Conservation (phyloP, 192 early-diverging fungal species). For the Coemansia sp. region DNA sequence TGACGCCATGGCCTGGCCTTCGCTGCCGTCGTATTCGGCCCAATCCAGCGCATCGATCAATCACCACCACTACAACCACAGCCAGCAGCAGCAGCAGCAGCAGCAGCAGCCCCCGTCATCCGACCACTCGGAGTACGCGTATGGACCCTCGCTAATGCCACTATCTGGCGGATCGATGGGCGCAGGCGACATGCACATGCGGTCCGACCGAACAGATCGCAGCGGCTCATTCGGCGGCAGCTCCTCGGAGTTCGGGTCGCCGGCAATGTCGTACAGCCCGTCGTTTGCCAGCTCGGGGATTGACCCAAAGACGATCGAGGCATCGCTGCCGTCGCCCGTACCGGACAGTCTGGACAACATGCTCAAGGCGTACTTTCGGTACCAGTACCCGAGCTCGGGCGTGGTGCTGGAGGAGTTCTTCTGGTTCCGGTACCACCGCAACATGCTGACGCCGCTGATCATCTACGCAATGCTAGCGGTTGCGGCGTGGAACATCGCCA, state of each 20-base stretch:
- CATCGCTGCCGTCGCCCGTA: conserved; percentile 27
- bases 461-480: conserved; percentile 53
- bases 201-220: conserved; percentile 23
- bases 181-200: not conserved
- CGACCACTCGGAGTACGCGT: conserved; percentile 2
- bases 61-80: not conserved
- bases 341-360: conserved; percentile 51
- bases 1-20: conserved; percentile 18
- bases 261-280: conserved; percentile 32
- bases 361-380: conserved; percentile 53
- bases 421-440: conserved; percentile 49
- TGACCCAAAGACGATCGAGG: conserved; percentile 42
- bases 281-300: conserved; percentile 21
- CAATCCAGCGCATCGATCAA: conserved; percentile 4
- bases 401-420: conserved; percentile 52
- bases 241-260: conserved; percentile 33
- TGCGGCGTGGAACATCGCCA: conserved; percentile 48
- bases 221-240: conserved; percentile 36
- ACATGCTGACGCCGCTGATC: conserved; percentile 55
- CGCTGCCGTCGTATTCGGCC: conserved; percentile 14
- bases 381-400: conserved; percentile 53
- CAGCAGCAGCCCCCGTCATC: not conserved
- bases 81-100: not conserved
- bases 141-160: conserved; percentile 8
- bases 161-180: not conserved